These are phyloP conservation scores for Zymoseptoria brevis DNA, from an alignment of 2,329 filamentous ascomycete species.

Conservation along the genomic window DNA sequence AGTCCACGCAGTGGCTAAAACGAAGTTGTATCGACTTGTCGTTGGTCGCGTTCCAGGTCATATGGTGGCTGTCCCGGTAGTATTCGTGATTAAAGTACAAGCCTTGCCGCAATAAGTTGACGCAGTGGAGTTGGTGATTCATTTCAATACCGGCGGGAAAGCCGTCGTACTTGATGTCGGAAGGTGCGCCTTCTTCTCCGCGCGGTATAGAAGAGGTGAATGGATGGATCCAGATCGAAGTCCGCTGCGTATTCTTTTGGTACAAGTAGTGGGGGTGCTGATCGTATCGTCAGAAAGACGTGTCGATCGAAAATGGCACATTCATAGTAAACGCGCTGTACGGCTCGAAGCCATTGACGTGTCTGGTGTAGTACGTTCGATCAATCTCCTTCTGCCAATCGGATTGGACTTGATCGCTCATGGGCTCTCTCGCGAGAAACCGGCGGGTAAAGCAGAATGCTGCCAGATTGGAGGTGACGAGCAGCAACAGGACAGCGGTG, in stretches of 20 bases:
- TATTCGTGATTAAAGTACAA: conserved; percentile 1
- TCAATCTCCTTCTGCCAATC: not conserved
- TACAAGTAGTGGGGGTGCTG: not conserved
- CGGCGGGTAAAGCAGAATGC: not conserved
- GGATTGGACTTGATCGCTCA: not conserved
- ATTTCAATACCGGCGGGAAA: not conserved
- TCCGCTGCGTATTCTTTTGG: not conserved
- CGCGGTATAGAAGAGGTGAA: not conserved
- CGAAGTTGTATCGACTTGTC: not conserved
- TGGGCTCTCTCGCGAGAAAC: not conserved
- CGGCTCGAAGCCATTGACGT: not conserved
- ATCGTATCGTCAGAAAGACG: not conserved
- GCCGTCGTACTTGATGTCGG: not conserved
- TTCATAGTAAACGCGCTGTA: not conserved
- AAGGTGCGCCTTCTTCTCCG: not conserved
- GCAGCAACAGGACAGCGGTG: not conserved
- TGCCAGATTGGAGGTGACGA: not conserved
- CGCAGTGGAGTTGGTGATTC: not conserved
- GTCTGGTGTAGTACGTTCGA: not conserved
- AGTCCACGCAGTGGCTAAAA: not conserved
- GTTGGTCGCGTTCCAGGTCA: not conserved
- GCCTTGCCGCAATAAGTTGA: not conserved
- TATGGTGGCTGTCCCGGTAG: not conserved
- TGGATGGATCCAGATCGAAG: not conserved
- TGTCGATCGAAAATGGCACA: not conserved